These are phyloP conservation scores for Colletotrichum sp. DNA, from an alignment of 2,329 filamentous ascomycete genomes.

Conservation along the genomic window DNA sequence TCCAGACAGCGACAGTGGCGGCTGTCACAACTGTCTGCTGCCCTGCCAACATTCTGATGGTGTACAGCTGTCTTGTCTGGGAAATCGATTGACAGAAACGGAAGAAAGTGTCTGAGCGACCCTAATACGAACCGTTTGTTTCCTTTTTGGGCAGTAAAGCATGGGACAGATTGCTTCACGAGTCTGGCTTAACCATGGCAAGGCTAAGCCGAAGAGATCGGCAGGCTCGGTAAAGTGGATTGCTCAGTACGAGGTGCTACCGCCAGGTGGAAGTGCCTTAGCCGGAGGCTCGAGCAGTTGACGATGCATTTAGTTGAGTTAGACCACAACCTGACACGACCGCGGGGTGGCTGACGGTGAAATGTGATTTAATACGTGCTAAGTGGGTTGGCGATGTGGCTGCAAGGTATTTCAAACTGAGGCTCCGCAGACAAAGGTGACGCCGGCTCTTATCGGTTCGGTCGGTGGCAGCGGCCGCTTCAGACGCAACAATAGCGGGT, in stretches of 20 bases:
- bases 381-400: background rate
- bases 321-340: constrained; percentile 2
- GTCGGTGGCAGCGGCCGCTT: background rate
- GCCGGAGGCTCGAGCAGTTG: background rate
- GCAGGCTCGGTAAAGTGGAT: background rate
- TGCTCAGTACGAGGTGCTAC: background rate
- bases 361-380: background rate
- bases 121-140: background rate
- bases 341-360: background rate
- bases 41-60: background rate
- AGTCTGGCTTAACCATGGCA: background rate
- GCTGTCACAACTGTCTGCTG: constrained; percentile 5
- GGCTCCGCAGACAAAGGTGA: background rate
- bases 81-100: background rate
- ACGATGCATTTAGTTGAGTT: background rate
- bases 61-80: constrained; percentile 8
- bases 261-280: background rate
- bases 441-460: background rate
- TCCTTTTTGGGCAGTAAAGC: background rate
- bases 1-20: background rate
- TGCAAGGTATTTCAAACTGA: background rate
- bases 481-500: background rate
- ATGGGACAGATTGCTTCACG: background rate
- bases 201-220: background rate
- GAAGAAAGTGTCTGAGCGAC: constrained; percentile 1